Evolutionary conservation across 352 stramenopile genomes (phyloP).

Genomic region (Globisporangium irregulare): DNA sequence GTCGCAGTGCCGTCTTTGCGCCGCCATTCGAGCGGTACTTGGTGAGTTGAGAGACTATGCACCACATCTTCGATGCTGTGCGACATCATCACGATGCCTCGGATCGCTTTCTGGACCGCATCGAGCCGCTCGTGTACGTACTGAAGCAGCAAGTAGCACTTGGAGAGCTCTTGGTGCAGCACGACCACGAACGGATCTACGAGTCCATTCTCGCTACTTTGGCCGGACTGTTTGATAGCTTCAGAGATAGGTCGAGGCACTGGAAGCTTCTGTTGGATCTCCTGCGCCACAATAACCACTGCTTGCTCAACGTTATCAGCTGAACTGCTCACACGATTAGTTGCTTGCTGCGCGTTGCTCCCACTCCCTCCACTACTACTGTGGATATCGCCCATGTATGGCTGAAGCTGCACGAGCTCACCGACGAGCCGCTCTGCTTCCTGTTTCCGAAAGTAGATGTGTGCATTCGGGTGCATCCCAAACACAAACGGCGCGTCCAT

Average conservation of each 20-base stretch:
- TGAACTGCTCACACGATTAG: not conserved
- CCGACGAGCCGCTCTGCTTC: conserved; percentile 42
- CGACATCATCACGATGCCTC: conserved; percentile 59
- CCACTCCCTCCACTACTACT: not conserved
- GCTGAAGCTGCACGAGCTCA: conserved; percentile 40
- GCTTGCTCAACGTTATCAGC: conserved; percentile 13
- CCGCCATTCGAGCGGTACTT: conserved; percentile 61
- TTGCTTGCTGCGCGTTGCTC: not conserved
- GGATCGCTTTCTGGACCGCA: conserved; percentile 54
- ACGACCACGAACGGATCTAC: conserved; percentile 61
- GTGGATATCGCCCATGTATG: conserved; percentile 5
- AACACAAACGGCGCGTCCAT: conserved; percentile 71
- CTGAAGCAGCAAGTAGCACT: conserved; percentile 45
- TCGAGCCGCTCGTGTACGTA: conserved; percentile 37
- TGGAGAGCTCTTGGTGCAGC: conserved; percentile 56
- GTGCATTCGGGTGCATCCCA: conserved; percentile 80
- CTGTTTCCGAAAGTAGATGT: conserved; percentile 64
- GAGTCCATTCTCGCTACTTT: conserved; percentile 6
- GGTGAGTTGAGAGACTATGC: conserved; percentile 39
- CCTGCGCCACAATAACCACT: conserved; percentile 18
- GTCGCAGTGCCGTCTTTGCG: conserved; percentile 32
- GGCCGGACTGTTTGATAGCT: not conserved
- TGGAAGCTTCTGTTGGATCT: conserved; percentile 28
- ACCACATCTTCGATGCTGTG: conserved; percentile 48
- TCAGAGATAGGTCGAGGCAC: conserved; percentile 5